phyloP scores from a whole-genome alignment of 1,139 yeast species.

The Blastobotrys malaysiensis region DNA sequence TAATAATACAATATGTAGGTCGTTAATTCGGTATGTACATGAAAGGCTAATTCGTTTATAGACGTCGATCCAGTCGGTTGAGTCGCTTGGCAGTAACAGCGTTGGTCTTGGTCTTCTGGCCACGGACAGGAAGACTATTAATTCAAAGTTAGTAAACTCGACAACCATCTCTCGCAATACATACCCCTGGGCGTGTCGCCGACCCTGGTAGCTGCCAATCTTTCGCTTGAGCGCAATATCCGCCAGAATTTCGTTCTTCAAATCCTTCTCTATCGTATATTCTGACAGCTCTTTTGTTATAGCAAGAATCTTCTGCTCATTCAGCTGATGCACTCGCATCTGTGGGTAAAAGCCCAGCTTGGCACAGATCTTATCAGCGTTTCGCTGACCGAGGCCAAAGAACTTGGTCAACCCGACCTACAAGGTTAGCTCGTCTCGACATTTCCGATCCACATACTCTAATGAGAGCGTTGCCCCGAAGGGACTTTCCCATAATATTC shows the following conservation, averaged over 20 bases:
- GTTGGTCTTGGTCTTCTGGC: conserved; percentile 89
- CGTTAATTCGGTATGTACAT: not conserved
- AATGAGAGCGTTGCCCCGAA: conserved; percentile 37
- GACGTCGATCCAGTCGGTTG: conserved; percentile 68
- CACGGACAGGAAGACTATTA: conserved; percentile 67
- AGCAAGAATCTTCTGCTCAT: conserved; percentile 82
- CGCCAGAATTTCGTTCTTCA: conserved; percentile 68
- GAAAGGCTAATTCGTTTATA: conserved; percentile 23
- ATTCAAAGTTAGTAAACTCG: no score
- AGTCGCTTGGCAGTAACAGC: conserved; percentile 84
- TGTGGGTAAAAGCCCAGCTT: conserved; percentile 85
- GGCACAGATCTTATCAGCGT: conserved; percentile 78
- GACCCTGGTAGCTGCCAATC: conserved; percentile 83
- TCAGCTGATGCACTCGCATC: conserved; percentile 90
- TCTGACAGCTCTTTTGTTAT: conserved; percentile 82
- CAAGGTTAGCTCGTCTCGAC: not conserved
- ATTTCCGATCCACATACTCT: conserved; percentile 22
- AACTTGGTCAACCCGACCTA: conserved; percentile 73
- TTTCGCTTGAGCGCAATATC: conserved; percentile 76
- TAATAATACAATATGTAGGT: not conserved
- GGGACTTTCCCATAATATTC: conserved; percentile 38
- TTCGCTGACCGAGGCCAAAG: conserved; percentile 74
- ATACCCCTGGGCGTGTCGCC: conserved; percentile 74
- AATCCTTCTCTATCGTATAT: conserved; percentile 79
- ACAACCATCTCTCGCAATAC: no score